Evolutionary conservation across 345 rosid species (phyloP).

Genomic region (Luvunga scandens): DNA sequence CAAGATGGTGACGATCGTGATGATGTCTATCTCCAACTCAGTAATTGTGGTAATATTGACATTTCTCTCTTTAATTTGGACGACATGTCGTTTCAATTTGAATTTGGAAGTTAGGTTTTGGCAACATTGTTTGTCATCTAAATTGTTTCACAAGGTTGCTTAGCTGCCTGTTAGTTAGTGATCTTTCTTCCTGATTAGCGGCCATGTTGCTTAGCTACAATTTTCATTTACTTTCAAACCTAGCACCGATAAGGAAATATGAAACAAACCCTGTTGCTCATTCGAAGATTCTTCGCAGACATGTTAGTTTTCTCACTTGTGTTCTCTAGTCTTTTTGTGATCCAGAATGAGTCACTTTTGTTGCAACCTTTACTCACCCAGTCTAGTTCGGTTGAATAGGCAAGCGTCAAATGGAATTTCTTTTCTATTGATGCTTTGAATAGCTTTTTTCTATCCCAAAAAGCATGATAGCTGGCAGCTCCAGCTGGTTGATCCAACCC

Average conservation of each 20-base stretch:
- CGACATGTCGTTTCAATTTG: background rate
- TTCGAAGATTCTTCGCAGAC: background rate
- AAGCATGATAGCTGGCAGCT: too few species aligned
- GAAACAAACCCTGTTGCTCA: background rate
- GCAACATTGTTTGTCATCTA: too few species aligned
- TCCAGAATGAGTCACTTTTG: background rate
- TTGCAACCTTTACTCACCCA: too few species aligned
- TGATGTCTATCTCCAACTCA: constrained; percentile 47
- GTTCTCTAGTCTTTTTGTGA: background rate
- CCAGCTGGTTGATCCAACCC: too few species aligned
- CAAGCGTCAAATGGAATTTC: too few species aligned
- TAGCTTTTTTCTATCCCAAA: too few species aligned
- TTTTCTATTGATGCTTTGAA: too few species aligned
- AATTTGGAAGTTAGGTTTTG: background rate
- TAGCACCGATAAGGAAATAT: background rate
- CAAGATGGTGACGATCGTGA: constrained; percentile 52
- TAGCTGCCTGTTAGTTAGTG: background rate
- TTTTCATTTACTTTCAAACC: background rate
- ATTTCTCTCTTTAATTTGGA: background rate
- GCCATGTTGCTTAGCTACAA: background rate
- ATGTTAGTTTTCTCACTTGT: background rate
- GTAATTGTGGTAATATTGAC: constrained; percentile 40
- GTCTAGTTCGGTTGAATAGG: too few species aligned
- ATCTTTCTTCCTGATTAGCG: background rate
- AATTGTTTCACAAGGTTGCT: background rate